Evolutionary conservation across 2,329 filamentous ascomycete species (phyloP), one percentile per base, ranked within the genome.

Genomic region (Pezicula rhizophila): DNA sequence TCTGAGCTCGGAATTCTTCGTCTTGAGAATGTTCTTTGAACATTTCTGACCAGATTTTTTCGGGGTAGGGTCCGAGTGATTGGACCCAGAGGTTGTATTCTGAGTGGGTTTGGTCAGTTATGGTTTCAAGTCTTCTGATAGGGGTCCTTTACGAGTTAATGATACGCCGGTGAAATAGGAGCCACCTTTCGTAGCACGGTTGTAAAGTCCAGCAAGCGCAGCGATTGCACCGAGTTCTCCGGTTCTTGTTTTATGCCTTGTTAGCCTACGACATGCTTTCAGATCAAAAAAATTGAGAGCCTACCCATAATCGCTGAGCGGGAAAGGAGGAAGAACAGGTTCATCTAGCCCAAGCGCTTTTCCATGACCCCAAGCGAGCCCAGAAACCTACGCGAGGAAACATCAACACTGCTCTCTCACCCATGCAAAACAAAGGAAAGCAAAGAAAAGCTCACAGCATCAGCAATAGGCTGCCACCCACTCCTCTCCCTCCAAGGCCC

Each of bases 391-490:
- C 63, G 73, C 81, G 49, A 76, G 84, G 60, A 31, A 12, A 31
- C 7, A 12, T 31, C 12, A 31, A 31, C 8, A 31, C 28, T 10
- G 11, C 28, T 31, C 11, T 31, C 8, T 11, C 11, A 31, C 11
- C 11, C 28, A 31, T 31, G 12, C 28, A 10, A 12, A 10, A 31
- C 28, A 31, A 10, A 31, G 28, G 23, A 23, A 23, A 23, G 23
- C 6, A 31, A 31, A 12, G 8, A 12, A 31, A 31, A 31, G 3
- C 28, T 31, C 28, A 31, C 28, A 31, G 28, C 28, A 31, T 87
- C 84, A 14, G 82, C 82, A 55, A 86, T 86, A 57, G 85, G 82
- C 60, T 86, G 84, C 84, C 84, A 88, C 6, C 84, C 84, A 5
- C 82, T 77, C 3, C 84, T 72, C 7, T 68, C 66, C 1, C 78